Base-by-base conservation (phyloP, 2,329 filamentous ascomycete genomes). In the Sclerotinia subarctica region DNA sequence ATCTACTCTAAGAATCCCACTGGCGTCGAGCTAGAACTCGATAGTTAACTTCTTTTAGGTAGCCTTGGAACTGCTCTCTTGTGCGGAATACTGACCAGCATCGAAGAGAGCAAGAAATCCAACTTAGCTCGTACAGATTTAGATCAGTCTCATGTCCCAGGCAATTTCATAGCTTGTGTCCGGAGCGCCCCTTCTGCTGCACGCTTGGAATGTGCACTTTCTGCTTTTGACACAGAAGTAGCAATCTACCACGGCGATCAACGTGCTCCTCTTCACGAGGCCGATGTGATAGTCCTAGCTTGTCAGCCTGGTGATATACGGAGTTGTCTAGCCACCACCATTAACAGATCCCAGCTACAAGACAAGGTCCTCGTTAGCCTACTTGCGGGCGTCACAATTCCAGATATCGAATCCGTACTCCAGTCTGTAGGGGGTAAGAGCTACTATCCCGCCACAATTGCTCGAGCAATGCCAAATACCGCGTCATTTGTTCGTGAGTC, bases 301-400 rank as follows among this genome's bases (percentile, higher is more conserved):
- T 68, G 93, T 83, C 0, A 92, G 90, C 1, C 87, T 90, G 75
- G 91, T 93, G 38, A 94, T 82, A 80, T 94, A 86, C 0, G 90
- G 90, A 5, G 90, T 84, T 0, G 81, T 82, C 0, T 79, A 44
- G 63, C 42, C 11, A 66, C 74, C 38, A 83, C 80, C 0, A 81
- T 81, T 8, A 81, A 77, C 24, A 38, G 60, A 54, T 53, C 60
- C n/a, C 60, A 64, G 47, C 49, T 64, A 44, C 47, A 64, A 19
- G 60, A 42, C 35, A 64, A 64, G 42, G 47, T 54, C 47, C 60
- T 64, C 32, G 49, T 64, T 26, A 64, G 60, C 13, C 32, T 64
- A 21, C 60, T 64, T 64, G 60, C 60, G 17, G 60, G 60, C 29
- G 60, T 64, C 5, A 64, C 60, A 21, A 64, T 64, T 17, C 60